Evolutionary conservation across 352 stramenopile species (phyloP).

Genomic region (Pythium pectinolyticum): DNA sequence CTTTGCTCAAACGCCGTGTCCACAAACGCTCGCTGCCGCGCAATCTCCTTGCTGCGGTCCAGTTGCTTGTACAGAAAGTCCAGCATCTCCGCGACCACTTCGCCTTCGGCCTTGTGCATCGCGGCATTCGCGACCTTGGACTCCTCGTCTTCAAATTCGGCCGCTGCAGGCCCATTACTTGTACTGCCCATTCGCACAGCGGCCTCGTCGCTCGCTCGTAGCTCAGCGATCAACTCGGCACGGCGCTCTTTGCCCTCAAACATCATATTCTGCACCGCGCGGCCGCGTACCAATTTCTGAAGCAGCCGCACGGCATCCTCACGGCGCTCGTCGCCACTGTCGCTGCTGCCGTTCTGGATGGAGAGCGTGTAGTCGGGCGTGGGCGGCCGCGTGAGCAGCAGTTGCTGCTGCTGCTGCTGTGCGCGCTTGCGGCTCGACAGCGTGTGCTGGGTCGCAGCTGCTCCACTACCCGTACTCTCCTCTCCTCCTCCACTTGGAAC

Average conservation of each 20-base stretch:
- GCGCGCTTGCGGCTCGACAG: conserved; percentile 26
- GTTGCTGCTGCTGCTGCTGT: conserved; percentile 44
- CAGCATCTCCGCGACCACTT: conserved; percentile 87
- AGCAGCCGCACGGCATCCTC: conserved; percentile 76
- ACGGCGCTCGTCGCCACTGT: conserved; percentile 51
- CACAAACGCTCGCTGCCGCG: conserved; percentile 77
- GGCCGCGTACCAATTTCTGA: conserved; percentile 87
- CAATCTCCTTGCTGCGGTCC: conserved; percentile 72
- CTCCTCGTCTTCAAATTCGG: conserved; percentile 42
- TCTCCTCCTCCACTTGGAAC: neutral
- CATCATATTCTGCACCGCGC: conserved; percentile 94
- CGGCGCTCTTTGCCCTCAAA: conserved; percentile 89
- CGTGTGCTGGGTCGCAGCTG: conserved; percentile 2
- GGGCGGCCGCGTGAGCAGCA: conserved; percentile 62
- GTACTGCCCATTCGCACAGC: conserved; percentile 6
- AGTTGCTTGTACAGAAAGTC: conserved; percentile 91
- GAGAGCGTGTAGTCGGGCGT: conserved; percentile 71
- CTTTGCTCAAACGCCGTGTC: conserved; percentile 64
- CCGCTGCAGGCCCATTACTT: no score
- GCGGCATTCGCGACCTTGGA: conserved; percentile 44
- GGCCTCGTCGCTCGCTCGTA: conserved; percentile 72
- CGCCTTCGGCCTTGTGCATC: conserved; percentile 74
- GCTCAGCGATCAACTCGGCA: conserved; percentile 86
- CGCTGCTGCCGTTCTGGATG: no score
- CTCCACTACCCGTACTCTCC: neutral